Base-by-base conservation (phyloP, 2,329 filamentous ascomycete genomes). In the Cladophialophora psammophila region DNA sequence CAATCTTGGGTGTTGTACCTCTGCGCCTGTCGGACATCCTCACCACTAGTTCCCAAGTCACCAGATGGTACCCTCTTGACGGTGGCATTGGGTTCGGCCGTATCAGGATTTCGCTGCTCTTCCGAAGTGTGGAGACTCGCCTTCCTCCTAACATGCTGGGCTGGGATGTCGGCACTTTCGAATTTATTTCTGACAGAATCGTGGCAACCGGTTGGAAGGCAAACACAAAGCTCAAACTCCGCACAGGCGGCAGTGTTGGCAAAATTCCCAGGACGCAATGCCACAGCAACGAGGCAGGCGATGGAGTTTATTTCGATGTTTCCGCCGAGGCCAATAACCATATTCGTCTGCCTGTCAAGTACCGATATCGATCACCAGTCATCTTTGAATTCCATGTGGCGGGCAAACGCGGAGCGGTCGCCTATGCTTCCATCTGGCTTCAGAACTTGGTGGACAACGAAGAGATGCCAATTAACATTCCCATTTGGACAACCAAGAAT, bases 121-220 rank as follows among this genome's bases (percentile, higher is more conserved):
- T 97, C 86, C 90, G 94, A 34, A 94, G 92, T 34, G 87, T 97
- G 52, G 94, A 97, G 77, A 90, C 94, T 61, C 88, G 88, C 54
- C 84, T 98, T 1, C 94, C 94, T n/a, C 91, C 91, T 0, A 82
- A 89, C 48, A 91, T 97, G 78, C 86, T 97, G 4, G 93, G 94
- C 9, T 98, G 94, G 92, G 93, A 97, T 68, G 92, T 98, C 52
- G 95, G 95, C 40, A 97, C 94, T 0, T 97, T 98, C 75, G 91
- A 97, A 75, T 96, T 98, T 76, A 81, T 86, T 0, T 92, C 90
- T 0, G 85, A 92, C 57, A 85, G 83, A 15, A 88, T 98, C 55
- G 65, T 74, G 50, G 70, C 72, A 34, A 85, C 85, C 0, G 88
- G 91, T 0, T 85, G 84, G 56, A 93, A 90, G 73, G 81, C 83